Base-by-base conservation (phyloP, 1,139 yeast genomes). In the Zygosaccharomyces sapae region DNA sequence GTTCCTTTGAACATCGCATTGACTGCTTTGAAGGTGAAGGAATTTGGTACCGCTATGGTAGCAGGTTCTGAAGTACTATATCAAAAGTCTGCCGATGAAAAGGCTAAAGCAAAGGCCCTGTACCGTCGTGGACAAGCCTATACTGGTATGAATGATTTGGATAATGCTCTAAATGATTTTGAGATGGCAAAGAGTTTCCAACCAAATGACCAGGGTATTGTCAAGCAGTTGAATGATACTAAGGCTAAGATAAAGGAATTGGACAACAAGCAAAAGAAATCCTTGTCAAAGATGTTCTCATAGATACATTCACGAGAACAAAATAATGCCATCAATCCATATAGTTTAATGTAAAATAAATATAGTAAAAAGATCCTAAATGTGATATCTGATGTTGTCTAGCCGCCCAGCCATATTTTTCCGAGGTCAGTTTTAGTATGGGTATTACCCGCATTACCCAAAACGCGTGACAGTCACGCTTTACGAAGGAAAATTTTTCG, bases 61-160 rank as follows among this genome's bases (percentile, higher is more conserved):
- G 80, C 85, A 2, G 78, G 95, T 2, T 68, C 79, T 3, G 79
- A 78, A 44, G 96, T 87, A 0, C 72, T 87, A 47, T 83, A 76
- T 33, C 76, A 75, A 22, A 83, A 81, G 39, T 75, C 70, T 2
- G 71, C 84, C 9, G 87, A 80, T 45, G 84, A 78, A 46, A 78
- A 80, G 56, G 80, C 86, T 24, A 78, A 76, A 64, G 88, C 95
- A 6, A 90, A 90, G 72, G 96, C 96, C 0, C 72, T 78, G 45
- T 90, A 85, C 71, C 81, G 97, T 63, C 81, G 88, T 68, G 97
- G 96, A 33, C 72, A 79, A 61, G 97, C 95, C 1, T 74, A 80
- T 56, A 68, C 79, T 47, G 70, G 78, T 20, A 70, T 73, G 25
- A 84, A 84, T 61, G 82, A 86, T 62, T 86, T 83, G 52, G 90